phyloP scores from a whole-genome alignment of 768 basidiomycete genomes.

The Cubamyces sp. region DNA sequence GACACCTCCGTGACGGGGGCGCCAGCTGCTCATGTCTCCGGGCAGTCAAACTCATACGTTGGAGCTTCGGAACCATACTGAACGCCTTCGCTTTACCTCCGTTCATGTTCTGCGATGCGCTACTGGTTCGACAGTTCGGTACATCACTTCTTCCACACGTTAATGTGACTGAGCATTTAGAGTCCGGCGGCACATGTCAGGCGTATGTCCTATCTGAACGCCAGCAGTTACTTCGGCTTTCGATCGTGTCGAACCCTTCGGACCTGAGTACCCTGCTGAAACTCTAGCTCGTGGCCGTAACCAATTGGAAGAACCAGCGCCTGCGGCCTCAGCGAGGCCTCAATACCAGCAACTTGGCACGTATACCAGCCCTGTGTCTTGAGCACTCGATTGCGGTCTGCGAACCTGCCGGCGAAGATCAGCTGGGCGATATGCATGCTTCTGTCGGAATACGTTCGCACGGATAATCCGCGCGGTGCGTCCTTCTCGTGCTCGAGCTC shows the following conservation, averaged over 20 bases:
- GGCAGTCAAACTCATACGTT: too few relatives aligned
- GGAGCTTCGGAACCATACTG: too few relatives aligned
- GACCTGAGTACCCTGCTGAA: slow-evolving; percentile 9
- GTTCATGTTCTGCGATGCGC: too few relatives aligned
- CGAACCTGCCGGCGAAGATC: slow-evolving; percentile 14
- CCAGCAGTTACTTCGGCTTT: slow-evolving; percentile 5
- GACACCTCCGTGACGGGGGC: background rate
- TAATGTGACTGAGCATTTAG: slow-evolving; percentile 6
- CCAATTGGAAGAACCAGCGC: background rate
- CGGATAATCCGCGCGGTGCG: slow-evolving; percentile 11
- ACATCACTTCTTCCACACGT: background rate
- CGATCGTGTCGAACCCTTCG: slow-evolving; percentile 4
- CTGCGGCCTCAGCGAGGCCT: slow-evolving; percentile 2
- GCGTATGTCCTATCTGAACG: background rate
- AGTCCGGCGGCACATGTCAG: background rate
- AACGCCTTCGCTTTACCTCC: too few relatives aligned
- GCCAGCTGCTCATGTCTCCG: too few relatives aligned
- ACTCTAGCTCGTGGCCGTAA: background rate
- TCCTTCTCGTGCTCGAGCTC: background rate
- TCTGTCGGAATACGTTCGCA: slow-evolving; percentile 13
- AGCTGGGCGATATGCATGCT: slow-evolving; percentile 17
- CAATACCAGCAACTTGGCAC: slow-evolving; percentile 15
- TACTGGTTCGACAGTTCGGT: too few relatives aligned
- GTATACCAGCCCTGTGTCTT: background rate
- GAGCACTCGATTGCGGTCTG: background rate